Evolutionary conservation across 176 grass and related monocot genomes (phyloP).

Genomic region (sorghum (Sorghum bicolor)): Sorghum_bicolor_NCBIv3 NC_012874.2:62725001-62725500

Average conservation of each 20-base stretch:
- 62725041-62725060: neutral
- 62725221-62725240: neutral
- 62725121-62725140: constrained; percentile 97
- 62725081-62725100: neutral
- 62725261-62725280: constrained; percentile 54
- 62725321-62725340: constrained; percentile 86
- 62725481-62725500: neutral
- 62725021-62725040: constrained; percentile 89
- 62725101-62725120: constrained; percentile 68
- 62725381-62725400: neutral
- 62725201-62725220: neutral
- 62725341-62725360: constrained; percentile 94
- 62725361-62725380: constrained; percentile 98
- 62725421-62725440: neutral
- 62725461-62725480: neutral
- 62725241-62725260: neutral
- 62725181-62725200: constrained; percentile 53
- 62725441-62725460: neutral
- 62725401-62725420: neutral
- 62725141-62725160: constrained; percentile 81
- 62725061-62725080: neutral
- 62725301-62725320: constrained; percentile 96
- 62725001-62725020: constrained; percentile 99
- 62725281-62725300: constrained; percentile 99
- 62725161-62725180: constrained; percentile 97